A percentile compares a stretch with the other conserved stretches of the same genome.
Evolutionary conservation across 148 eudicot genomes (phyloP).

Genomic region (Fagopyrum homotropicum): DNA sequence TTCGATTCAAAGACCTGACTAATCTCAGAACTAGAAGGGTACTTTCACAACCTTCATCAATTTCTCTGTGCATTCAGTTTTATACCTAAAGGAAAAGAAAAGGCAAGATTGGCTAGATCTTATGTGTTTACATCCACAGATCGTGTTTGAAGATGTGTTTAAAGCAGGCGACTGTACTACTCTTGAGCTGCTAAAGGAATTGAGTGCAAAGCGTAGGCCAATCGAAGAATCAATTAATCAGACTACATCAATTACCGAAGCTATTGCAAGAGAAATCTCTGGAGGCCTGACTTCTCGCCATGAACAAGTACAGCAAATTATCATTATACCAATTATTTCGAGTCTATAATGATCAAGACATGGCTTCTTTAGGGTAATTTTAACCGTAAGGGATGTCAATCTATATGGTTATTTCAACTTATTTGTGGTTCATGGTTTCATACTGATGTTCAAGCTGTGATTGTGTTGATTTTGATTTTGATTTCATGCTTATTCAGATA

Average conservation of each 20-base stretch:
- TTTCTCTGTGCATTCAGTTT: too few species aligned
- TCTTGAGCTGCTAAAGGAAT: constrained; percentile 64
- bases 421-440: background rate
- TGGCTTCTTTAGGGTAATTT: too few species aligned
- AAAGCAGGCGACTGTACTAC: constrained; percentile 41
- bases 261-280: constrained; percentile 76
- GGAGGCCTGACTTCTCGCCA: constrained; percentile 59
- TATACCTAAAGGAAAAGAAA: background rate
- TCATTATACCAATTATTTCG: background rate
- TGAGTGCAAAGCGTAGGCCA: constrained; percentile 54
- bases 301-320: constrained; percentile 40
- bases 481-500: background rate
- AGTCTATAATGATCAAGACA: background rate
- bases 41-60: background rate
- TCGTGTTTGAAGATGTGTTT: constrained; percentile 48
- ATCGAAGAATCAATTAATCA: constrained; percentile 49
- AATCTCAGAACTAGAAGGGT: constrained; percentile 14
- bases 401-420: background rate
- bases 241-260: constrained; percentile 52
- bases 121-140: constrained; percentile 23
- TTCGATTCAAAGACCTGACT: constrained; percentile 7
- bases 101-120: background rate
- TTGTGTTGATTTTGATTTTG: background rate
- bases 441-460: background rate
- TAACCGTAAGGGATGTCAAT: background rate